phyloP scores from a whole-genome alignment of 441 rosid species.

The Erodium texanum region DNA sequence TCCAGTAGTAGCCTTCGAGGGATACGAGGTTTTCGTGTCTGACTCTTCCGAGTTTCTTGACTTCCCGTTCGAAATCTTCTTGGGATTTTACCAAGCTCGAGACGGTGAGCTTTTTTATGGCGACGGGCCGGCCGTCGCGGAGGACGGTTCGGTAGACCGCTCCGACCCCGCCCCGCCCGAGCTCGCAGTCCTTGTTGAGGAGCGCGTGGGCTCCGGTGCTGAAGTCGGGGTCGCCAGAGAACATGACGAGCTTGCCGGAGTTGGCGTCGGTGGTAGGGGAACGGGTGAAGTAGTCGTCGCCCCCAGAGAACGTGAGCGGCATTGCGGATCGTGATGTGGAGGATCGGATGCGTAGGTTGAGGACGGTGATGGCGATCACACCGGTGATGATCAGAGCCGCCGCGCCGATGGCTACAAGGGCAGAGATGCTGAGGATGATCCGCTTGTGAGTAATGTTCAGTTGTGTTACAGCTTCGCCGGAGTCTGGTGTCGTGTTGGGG shows the following conservation, averaged over 20 bases:
- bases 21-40: constrained; percentile 48
- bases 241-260: constrained; percentile 77
- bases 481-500: constrained; percentile 46
- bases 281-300: constrained; percentile 35
- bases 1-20: constrained; percentile 72
- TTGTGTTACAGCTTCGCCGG: constrained; percentile 29
- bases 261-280: constrained; percentile 63
- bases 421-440: constrained; percentile 63
- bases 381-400: constrained; percentile 64
- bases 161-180: constrained; percentile 69
- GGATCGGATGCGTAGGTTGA: constrained; percentile 52
- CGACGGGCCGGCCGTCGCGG: constrained; percentile 51
- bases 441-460: constrained; percentile 38
- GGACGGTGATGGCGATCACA: constrained; percentile 66
- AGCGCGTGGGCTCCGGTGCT: constrained; percentile 66
- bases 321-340: constrained; percentile 48
- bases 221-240: constrained; percentile 66
- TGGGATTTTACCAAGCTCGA: constrained; percentile 67
- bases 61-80: constrained; percentile 63
- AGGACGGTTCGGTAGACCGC: constrained; percentile 55
- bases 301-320: constrained; percentile 46
- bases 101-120: constrained; percentile 64
- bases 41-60: constrained; percentile 54
- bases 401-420: constrained; percentile 66
- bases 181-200: constrained; percentile 68